Evolutionary conservation across 2,329 filamentous ascomycete genomes (phyloP), one percentile per base, ranked within the genome.

Genomic region (Aspergillus tamarii): DNA sequence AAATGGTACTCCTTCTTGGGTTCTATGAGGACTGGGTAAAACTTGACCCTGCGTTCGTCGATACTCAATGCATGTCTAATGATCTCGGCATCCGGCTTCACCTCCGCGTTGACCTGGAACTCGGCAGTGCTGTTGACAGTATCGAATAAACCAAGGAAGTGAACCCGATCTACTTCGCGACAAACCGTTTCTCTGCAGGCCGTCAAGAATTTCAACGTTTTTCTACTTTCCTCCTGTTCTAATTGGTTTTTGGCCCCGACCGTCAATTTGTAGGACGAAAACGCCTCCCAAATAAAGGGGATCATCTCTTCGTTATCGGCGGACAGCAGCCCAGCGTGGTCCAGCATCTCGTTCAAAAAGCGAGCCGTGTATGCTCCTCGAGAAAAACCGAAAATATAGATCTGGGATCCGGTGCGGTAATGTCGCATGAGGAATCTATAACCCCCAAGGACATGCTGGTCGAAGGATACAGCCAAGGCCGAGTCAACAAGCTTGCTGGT

Each of bases 31-130:
- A 63, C 65, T 0, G 60, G 65, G 4, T 58, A 54, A 12, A 57
- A 57, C 55, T 45, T 45, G 36, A 45, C 55, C 26, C 55, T 46
- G n/a, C 56, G 56, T n/a, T 58, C 56, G 36, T 58, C 34, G 57
- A 86, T 85, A 2, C 81, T 78, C 0, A 86, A 83, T 2, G 84
- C 83, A 67, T 86, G 84, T 2, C 84, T 77, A 57, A 85, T 84
- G 4, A 84, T 78, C 46, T 76, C 79, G 4, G 83, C 82, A 10
- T 80, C 79, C 3, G 67, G 61, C 28, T 57, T 59, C 16, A 59
- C 64, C n/a, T 62, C 53, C 3, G 19, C 30, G 3, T 39, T 62
- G 3, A 61, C 63, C 11, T 67, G 63, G 39, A 73, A 69, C n/a
- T 68, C 61, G 1, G 67, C 66, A 1, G 72, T 65, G 45, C 70